Evolutionary conservation across 2,329 filamentous ascomycete species (phyloP), one percentile per base, ranked within the genome.

Genomic region (Sporothrix variecibatus): DNA sequence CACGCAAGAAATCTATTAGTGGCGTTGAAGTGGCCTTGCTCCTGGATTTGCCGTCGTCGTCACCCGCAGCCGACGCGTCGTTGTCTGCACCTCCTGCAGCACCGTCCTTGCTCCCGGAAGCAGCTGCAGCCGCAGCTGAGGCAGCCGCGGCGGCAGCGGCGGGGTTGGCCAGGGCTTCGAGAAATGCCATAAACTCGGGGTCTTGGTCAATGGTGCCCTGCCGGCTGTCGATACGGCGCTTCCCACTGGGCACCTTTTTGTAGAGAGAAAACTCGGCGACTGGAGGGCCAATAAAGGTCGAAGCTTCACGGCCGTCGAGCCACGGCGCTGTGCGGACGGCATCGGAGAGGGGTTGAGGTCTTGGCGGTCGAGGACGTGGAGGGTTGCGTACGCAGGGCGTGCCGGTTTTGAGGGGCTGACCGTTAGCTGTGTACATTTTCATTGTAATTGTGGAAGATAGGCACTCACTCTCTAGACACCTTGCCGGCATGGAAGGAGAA

Each of bases 141-240:
- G 51, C 51, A 4, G 68, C 56, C 0, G 56, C 73, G 0, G 75
- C 69, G 3, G 69, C 76, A 15, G 84, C 83, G 9, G 82, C 82
- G 1, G 89, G 89, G 78, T 97, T 94, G 0, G 95, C 97, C 65
- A 98, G 87, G 72, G 89, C 92, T 81, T 97, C 93, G 8, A 99
- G 87, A 81, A 98, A 99, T 34, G 91, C 90, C 85, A 98, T 97
- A 79, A 98, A 99, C 78, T 98, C 96, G 0, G 94, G 91, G 79
- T 99, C 96, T 81, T 97, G 94, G 79, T 99, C 96, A 77, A 99
- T 98, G 2, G 94, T 97, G 72, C 95, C 96, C 81, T 97, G 94
- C 17, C 95, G 91, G 72, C 91, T 90, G 84, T 99, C 96, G 72
- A 90, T 89, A 46, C 94, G 91, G 69, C 89, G 89, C 81, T 93